Evolutionary conservation across 768 basidiomycete species (phyloP), one percentile per base, ranked within the genome.

Genomic region (Podaxis sp.): DNA sequence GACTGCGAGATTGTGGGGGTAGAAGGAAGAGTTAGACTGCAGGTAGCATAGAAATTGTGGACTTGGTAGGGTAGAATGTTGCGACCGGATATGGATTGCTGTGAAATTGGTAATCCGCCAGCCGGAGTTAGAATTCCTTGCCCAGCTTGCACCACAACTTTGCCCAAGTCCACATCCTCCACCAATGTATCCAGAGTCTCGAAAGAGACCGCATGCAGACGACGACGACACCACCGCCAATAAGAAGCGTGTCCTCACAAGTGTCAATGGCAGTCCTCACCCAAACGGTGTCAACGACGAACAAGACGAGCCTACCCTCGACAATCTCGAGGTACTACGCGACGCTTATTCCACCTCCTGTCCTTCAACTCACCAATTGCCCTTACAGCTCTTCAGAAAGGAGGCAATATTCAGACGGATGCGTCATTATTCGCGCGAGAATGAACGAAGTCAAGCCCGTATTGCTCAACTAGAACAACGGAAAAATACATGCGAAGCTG

Each of bases 1-100:
- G 97, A 99, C 74, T 99, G 96, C 72, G 95, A 99, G 75, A 84
- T 98, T 60, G 69, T 94, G 17, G 82, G 89, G 63, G 67, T 84
- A 69, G 78, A 72, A 49, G 67, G 68, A 22, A 67, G 66, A 24
- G 71, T 77, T 60, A 72, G 70, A 63, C 67, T 83, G 67, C 75
- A 75, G 59, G 64, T 83, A 38, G n/a, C 63, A 19, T 66, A 53
- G 57, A 33, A 33, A 8, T 33, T 9, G 44, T 28, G n/a, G 8
- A 15, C 44, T 19, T 46, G 54, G 61, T 57, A 54, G 42, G 24
- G 26, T 59, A 44, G 42, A 44, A 8, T n/a, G 44, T 33, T 33
- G 8, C 19, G 48, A 38, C 57, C 56, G n/a, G 53, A 58, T 59
- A 39, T 40, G 63, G 57, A 52, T 33, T 54, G 61, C 67, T 66